Base-by-base conservation (phyloP, 192 early-diverging fungal genomes). In the Podochytrium sp. region DNA sequence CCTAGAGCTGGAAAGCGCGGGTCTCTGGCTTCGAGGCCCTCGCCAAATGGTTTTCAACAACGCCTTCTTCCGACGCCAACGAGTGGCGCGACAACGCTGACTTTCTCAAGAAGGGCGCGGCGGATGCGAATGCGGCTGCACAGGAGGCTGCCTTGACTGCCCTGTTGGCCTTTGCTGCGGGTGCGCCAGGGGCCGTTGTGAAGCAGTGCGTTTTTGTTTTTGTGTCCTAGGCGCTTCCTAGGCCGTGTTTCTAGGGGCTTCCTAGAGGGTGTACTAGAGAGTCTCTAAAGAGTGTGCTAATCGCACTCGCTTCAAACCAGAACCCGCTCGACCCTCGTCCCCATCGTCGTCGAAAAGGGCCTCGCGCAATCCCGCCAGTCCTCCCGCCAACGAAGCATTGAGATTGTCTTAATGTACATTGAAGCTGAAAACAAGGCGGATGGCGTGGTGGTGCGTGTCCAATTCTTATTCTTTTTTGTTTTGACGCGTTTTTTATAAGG, bases 1-100 rank as follows among this genome's bases (percentile, higher is more conserved):
- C 25, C 37, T 42, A 97, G 97, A 80, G 88, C 39, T 99, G 97
- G 97, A 98, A 99, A 79, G 96, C 92, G 35, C 90, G 97, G 58
- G 80, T 91, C 52, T 85, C 80, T 47, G 97, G 91, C 5, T 99
- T 95, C 76, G 89, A 90, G 33, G 92, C 95, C 56, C 79, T 96
- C 20, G 82, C 87, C 23, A 88, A 88, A 53, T 73, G 90, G 42
- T 90, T 97, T 37, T 83, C 83, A 51, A 85, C 83, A 33, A 85
- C 90, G 38, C 91, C 92, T 65, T 83, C 87, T 7, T 84, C 69
- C 27, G 84, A 87, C 18, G 85, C 82, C 2, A 81, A 72, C 0
- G 88, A 91, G 76, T 97, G 92, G 73, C 74, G 82, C 34, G 86
- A 85, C 39, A 94, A 86, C 70, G 90, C 91, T 18, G 85, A 86